Base-by-base conservation (phyloP, 306 rosid genomes). In the Luffa acutangula region DNA sequence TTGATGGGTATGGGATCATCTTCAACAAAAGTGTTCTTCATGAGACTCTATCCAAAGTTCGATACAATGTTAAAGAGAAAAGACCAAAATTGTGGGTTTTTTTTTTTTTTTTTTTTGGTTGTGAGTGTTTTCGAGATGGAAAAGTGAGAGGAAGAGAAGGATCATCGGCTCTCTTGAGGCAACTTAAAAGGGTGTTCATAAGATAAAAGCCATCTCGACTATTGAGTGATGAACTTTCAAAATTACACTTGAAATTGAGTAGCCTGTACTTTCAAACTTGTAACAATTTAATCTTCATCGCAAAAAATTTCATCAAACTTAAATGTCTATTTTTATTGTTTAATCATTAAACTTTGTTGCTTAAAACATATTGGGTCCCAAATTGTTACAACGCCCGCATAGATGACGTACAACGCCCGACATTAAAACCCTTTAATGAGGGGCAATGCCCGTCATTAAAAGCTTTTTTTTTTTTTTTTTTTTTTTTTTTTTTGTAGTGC, bases 131-230 rank as follows among this genome's bases (percentile, higher is more conserved):
- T 5, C 41, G 69, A 36, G 89, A 81, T 7, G 96, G 96, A 51
- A 89, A 89, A 5, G 91, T 79, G 20, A 89, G 81, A 14, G 93
- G 93, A 78, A 87, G 85, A 71, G 82, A 82, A 7, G 91, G 92
- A 72, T 89, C 52, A 39, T 85, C 88, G 34, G 87, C 89, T 67
- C 92, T 74, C 72, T 86, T 86, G 31, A 88, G 84, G 69, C 89
- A 89, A 57, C 92, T 86, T 42, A 91, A 87, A 80, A 91, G 96
- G 57, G 87, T 86, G 75, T 89, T 89, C 93, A 90, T 88, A 1
- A 88, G 85, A 78, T 90, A 88, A 42, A 81, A 90, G 25, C 92
- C 95, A 87, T 90, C 96, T 90, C 96, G 7, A 89, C 96, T 62
- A 89, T 88, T 7, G 93, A 88, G 71, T 89, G 96, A 52, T 89